Evolutionary conservation across 805 yeast species (phyloP).

Genomic region (Yamadazyma tumulicola): DNA sequence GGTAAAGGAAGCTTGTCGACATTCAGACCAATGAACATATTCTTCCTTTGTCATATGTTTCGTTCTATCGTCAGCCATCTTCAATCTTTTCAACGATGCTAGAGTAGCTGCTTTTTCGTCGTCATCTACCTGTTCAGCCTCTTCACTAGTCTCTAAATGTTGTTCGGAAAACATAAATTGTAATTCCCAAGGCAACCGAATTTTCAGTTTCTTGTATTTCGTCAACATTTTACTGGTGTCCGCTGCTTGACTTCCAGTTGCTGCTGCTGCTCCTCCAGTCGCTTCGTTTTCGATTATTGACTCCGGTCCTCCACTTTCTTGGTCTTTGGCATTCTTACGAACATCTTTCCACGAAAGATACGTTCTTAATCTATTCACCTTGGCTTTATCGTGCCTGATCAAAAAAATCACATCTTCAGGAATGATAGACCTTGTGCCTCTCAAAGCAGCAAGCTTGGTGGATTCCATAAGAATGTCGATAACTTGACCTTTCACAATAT

Average conservation of each 20-base stretch:
- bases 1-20: slow-evolving; percentile 96
- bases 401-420: slow-evolving; percentile 93
- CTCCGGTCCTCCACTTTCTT: slow-evolving; percentile 49
- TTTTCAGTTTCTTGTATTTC: slow-evolving; percentile 67
- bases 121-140: slow-evolving; percentile 65
- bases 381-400: slow-evolving; percentile 90
- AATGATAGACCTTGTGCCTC: slow-evolving; percentile 81
- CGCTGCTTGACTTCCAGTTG: slow-evolving; percentile 19
- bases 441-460: slow-evolving; percentile 65
- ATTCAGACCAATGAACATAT: slow-evolving; percentile 98
- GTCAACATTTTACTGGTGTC: slow-evolving; percentile 42
- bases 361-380: slow-evolving; percentile 85
- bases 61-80: slow-evolving; percentile 92
- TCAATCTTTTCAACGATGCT: slow-evolving; percentile 83
- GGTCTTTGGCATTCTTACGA: slow-evolving; percentile 69
- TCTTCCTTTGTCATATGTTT: slow-evolving; percentile 93
- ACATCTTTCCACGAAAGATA: slow-evolving; percentile 97
- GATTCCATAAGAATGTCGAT: slow-evolving; percentile 79
- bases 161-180: slow-evolving; percentile 92
- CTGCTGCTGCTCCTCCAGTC: slow-evolving; percentile 29
- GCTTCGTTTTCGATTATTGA: slow-evolving; percentile 51
- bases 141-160: slow-evolving; percentile 68
- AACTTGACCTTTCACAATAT: slow-evolving; percentile 92
- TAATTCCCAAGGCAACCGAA: slow-evolving; percentile 91
- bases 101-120: slow-evolving; percentile 86